phyloP scores from a whole-genome alignment of 345 rosid genomes.

The Populus pruinosa region DNA sequence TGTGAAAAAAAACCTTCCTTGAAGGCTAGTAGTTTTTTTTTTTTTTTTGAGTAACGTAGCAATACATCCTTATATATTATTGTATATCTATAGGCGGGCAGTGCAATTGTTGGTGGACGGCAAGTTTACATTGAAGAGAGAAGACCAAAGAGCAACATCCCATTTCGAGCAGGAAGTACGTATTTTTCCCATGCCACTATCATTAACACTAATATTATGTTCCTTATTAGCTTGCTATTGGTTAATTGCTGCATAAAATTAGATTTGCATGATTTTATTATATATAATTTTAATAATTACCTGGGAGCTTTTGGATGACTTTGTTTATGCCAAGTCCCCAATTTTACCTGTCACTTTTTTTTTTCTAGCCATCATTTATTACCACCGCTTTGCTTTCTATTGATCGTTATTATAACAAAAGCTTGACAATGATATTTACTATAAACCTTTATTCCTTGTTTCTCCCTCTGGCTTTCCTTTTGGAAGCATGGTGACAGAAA shows the following conservation, averaged over 20 bases:
- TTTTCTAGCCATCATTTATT: not conserved
- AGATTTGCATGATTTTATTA: not conserved
- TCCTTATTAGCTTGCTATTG: not conserved
- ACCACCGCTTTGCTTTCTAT: not conserved
- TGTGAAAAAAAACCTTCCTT: too few relatives aligned
- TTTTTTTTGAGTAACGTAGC: not conserved
- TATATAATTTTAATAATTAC: not conserved
- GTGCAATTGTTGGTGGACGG: conserved; percentile 51
- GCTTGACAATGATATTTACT: not conserved
- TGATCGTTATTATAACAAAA: not conserved
- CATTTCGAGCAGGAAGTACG: conserved; percentile 61
- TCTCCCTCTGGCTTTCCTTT: not conserved
- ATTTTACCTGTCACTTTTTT: too few relatives aligned
- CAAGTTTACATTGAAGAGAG: conserved; percentile 68
- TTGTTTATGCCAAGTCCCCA: too few relatives aligned
- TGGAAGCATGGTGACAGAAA: not conserved
- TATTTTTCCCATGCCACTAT: not conserved
- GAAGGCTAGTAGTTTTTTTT: too few relatives aligned
- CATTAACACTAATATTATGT: not conserved
- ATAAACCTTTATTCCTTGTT: not conserved
- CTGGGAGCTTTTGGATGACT: too few relatives aligned
- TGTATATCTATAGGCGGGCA: conserved; percentile 40
- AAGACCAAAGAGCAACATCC: conserved; percentile 57
- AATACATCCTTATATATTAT: not conserved
- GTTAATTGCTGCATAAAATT: not conserved